Conservation (phyloP, 129 eudicot genomes). For the Silybum marianum region DNA sequence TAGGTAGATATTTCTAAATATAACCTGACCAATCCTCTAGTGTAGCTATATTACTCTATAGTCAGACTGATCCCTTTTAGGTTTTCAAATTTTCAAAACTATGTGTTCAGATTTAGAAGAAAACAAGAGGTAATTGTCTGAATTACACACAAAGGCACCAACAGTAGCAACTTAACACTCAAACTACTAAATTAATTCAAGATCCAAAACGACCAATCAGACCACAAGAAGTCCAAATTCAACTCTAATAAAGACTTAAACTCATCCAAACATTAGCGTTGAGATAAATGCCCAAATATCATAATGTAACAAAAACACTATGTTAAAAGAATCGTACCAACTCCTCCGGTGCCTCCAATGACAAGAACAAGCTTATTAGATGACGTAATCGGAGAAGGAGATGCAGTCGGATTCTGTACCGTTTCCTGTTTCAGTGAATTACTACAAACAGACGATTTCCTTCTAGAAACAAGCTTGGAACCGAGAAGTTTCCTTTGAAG, state of each 20-base stretch:
- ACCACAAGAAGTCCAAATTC: background rate
- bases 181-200: background rate
- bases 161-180: background rate
- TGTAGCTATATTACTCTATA: background rate
- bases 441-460: slow-evolving; percentile 29
- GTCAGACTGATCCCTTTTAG: background rate
- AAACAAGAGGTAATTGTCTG: background rate
- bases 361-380: slow-evolving; percentile 83
- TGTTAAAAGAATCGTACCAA: slow-evolving; percentile 45
- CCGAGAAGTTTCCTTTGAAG: slow-evolving; percentile 12
- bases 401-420: slow-evolving; percentile 29
- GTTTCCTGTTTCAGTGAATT: slow-evolving; percentile 57
- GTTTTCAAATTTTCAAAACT: slow-evolving; percentile 1
- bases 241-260: background rate
- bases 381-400: slow-evolving; percentile 24
- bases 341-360: slow-evolving; percentile 92
- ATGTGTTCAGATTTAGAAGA: background rate
- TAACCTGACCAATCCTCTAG: background rate
- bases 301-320: background rate
- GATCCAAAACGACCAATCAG: background rate
- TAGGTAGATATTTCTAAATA: background rate
- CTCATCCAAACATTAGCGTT: background rate
- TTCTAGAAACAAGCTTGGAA: slow-evolving; percentile 19
- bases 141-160: slow-evolving; percentile 4
- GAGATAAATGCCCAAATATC: background rate